Evolutionary conservation across 2,329 filamentous ascomycete species (phyloP).

Genomic region (Coccinonectria pachysandricola): DNA sequence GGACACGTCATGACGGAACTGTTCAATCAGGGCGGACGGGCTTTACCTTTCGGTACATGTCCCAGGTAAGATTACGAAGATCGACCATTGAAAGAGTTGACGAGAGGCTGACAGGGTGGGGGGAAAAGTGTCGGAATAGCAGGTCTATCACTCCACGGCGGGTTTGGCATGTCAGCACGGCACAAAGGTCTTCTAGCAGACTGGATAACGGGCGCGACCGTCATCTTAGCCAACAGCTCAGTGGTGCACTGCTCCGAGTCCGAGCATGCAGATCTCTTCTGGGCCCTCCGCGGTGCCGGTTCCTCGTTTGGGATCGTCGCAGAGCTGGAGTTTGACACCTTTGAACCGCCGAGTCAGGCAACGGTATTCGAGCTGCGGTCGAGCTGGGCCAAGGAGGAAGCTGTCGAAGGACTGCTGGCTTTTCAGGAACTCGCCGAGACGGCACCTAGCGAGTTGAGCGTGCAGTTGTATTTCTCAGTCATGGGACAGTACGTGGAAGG

Average conservation of each 20-base stretch:
- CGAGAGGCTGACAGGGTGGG: too few species aligned
- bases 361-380: slow-evolving; percentile 14
- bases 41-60: slow-evolving; percentile 42
- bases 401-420: slow-evolving; percentile 11
- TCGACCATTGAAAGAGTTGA: too few species aligned
- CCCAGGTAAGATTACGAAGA: slow-evolving; percentile 39
- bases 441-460: slow-evolving; percentile 19
- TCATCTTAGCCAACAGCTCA: slow-evolving; percentile 20
- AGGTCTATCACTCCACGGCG: slow-evolving; percentile 20
- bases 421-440: slow-evolving; percentile 16
- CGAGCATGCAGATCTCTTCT: slow-evolving; percentile 19
- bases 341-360: slow-evolving; percentile 11
- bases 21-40: slow-evolving; percentile 27
- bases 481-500: slow-evolving; percentile 16
- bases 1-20: slow-evolving; percentile 35
- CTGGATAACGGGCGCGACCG: slow-evolving; percentile 18
- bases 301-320: slow-evolving; percentile 23
- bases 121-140: slow-evolving; percentile 19
- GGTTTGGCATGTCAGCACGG: slow-evolving; percentile 22
- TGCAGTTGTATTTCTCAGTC: slow-evolving; percentile 16
- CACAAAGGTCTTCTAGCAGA: slow-evolving; percentile 20
- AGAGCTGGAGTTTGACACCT: slow-evolving; percentile 19
- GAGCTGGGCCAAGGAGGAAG: slow-evolving; percentile 9
- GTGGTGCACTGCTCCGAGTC: slow-evolving; percentile 12
- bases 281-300: slow-evolving; percentile 21